phyloP scores from a whole-genome alignment of 352 stramenopile genomes.

The Phytophthora fragariae region DNA sequence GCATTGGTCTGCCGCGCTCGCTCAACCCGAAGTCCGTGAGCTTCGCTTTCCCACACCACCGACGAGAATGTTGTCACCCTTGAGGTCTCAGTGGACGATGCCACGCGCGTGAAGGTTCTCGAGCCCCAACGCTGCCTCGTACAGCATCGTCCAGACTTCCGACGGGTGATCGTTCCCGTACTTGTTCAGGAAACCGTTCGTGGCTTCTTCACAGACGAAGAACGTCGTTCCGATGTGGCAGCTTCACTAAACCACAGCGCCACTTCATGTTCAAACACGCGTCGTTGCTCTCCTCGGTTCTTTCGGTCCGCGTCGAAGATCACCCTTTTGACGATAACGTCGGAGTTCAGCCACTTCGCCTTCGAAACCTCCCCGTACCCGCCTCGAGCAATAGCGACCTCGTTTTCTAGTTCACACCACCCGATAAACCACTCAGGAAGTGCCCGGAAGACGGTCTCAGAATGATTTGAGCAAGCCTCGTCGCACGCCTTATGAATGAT shows the following conservation, averaged over 20 bases:
- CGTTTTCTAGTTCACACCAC: slow-evolving; percentile 4
- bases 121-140: slow-evolving; percentile 32
- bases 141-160: slow-evolving; percentile 22
- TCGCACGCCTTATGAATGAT: slow-evolving; percentile 3
- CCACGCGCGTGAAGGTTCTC: slow-evolving; percentile 30
- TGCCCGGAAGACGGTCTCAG: not conserved
- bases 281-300: not conserved
- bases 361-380: slow-evolving; percentile 6
- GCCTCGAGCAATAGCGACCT: not conserved
- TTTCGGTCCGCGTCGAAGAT: not conserved
- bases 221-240: slow-evolving; percentile 34
- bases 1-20: not conserved
- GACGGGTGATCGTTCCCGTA: slow-evolving; percentile 14
- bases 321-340: slow-evolving; percentile 12
- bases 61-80: slow-evolving; percentile 98
- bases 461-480: not conserved
- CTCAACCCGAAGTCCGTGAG: slow-evolving; percentile 40
- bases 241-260: slow-evolving; percentile 36
- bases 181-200: slow-evolving; percentile 6
- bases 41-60: slow-evolving; percentile 27
- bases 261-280: slow-evolving; percentile 29
- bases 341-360: slow-evolving; percentile 13
- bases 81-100: slow-evolving; percentile 91
- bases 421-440: slow-evolving; percentile 14
- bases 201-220: slow-evolving; percentile 40